phyloP scores from a whole-genome alignment of 208 protist genomes.

The Leptomonas pyrrhocoris region DNA sequence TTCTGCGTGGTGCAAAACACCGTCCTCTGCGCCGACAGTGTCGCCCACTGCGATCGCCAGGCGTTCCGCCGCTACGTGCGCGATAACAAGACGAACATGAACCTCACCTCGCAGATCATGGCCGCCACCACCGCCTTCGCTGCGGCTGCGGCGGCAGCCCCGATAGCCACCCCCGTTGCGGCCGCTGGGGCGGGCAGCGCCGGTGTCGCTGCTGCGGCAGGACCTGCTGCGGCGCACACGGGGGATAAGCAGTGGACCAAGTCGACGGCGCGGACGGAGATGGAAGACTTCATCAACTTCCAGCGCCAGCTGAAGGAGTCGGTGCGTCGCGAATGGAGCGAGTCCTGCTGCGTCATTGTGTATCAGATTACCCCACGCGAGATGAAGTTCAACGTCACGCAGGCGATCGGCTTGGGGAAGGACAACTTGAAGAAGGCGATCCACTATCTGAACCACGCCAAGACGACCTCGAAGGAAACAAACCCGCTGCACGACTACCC shows the following conservation, averaged over 20 bases:
- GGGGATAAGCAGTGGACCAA: slow-evolving; percentile 29
- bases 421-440: slow-evolving; percentile 82
- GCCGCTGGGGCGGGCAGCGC: slow-evolving; percentile 1
- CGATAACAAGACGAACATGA: slow-evolving; percentile 66
- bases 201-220: not conserved
- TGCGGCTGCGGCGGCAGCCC: slow-evolving; percentile 19
- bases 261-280: slow-evolving; percentile 34
- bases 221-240: slow-evolving; percentile 7
- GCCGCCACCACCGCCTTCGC: slow-evolving; percentile 28
- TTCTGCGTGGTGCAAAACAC: slow-evolving; percentile 80
- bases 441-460: slow-evolving; percentile 65
- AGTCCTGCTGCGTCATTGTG: slow-evolving; percentile 82
- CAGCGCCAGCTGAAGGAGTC: slow-evolving; percentile 55
- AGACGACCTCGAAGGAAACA: slow-evolving; percentile 57
- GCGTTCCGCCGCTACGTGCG: slow-evolving; percentile 76
- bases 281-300: slow-evolving; percentile 44
- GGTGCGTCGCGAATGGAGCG: slow-evolving; percentile 73
- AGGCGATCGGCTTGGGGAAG: slow-evolving; percentile 64
- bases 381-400: slow-evolving; percentile 89
- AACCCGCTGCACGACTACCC: slow-evolving; percentile 83
- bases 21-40: slow-evolving; percentile 66
- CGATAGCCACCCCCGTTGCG: slow-evolving; percentile 2
- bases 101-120: slow-evolving; percentile 38
- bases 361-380: slow-evolving; percentile 88
- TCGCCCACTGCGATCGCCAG: slow-evolving; percentile 64